These are phyloP conservation scores for Brassica incana DNA, from an alignment of 345 rosid species.

Conservation along the genomic window DNA sequence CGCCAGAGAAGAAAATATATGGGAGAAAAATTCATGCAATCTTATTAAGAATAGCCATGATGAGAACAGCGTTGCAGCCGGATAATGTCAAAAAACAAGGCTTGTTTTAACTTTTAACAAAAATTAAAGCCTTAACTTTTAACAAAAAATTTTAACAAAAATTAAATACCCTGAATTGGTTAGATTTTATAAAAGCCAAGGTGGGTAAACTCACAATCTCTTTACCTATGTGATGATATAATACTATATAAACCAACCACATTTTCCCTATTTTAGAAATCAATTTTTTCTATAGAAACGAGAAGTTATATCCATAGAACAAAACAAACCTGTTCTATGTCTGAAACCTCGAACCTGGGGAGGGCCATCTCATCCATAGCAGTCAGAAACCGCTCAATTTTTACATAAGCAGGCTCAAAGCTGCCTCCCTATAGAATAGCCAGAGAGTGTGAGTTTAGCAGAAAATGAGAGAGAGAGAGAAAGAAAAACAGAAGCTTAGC, in stretches of 20 bases:
- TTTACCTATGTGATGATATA: neutral
- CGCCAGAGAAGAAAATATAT: neutral
- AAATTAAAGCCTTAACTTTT: neutral
- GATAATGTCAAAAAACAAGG: constrained; percentile 2
- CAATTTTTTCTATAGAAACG: neutral
- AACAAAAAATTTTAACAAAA: neutral
- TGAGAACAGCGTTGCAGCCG: neutral
- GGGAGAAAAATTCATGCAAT: constrained; percentile 16
- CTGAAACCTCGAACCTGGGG: constrained; percentile 62
- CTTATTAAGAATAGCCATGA: constrained; percentile 9
- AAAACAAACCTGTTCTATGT: constrained; percentile 72
- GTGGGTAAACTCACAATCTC: constrained; percentile 19
- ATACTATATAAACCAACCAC: neutral
- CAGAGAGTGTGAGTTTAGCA: constrained; percentile 16
- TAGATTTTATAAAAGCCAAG: constrained; percentile 8
- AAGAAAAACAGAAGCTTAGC: constrained; percentile 7
- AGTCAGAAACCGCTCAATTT: constrained; percentile 57
- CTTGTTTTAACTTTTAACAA: neutral
- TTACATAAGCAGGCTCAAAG: constrained; percentile 43
- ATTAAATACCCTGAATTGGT: neutral
- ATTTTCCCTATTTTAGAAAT: constrained; percentile 3
- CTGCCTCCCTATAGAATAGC: constrained; percentile 50
- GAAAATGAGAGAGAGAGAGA: neutral
- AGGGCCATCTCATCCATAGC: constrained; percentile 67
- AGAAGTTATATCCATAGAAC: constrained; percentile 1